phyloP scores from a whole-genome alignment of 352 stramenopile species.

The Phytophthora pseudosyringae region DNA sequence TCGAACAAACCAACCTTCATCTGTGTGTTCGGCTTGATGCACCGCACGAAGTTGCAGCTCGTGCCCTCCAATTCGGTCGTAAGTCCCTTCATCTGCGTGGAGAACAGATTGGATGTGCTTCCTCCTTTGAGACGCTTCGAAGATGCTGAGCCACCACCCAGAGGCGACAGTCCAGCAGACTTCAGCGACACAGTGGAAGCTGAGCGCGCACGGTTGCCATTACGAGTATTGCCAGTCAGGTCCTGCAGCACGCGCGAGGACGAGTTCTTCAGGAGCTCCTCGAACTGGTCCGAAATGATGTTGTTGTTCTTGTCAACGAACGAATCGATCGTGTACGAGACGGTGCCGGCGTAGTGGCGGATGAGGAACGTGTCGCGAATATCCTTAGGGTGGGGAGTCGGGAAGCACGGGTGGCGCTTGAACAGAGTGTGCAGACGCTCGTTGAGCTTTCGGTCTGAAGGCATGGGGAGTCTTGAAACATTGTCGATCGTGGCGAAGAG shows the following conservation, averaged over 20 bases:
- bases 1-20: conserved; percentile 90
- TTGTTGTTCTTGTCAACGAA: conserved; percentile 94
- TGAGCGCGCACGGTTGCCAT: conserved; percentile 46
- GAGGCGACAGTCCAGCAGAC: conserved; percentile 39
- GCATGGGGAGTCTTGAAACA: conserved; percentile 79
- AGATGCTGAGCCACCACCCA: conserved; percentile 46
- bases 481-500: conserved; percentile 90
- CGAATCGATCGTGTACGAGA: conserved; percentile 85
- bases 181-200: conserved; percentile 55
- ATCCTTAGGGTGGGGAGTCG: conserved; percentile 86
- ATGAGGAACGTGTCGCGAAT: conserved; percentile 87
- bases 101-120: conserved; percentile 77
- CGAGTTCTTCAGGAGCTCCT: conserved; percentile 85
- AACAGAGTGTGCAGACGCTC: conserved; percentile 85
- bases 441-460: conserved; percentile 90
- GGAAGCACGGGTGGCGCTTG: conserved; percentile 85
- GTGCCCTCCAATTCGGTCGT: conserved; percentile 86
- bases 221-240: conserved; percentile 58
- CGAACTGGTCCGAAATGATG: conserved; percentile 89
- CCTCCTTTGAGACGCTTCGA: conserved; percentile 71
- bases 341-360: conserved; percentile 82
- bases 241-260: conserved; percentile 77
- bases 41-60: conserved; percentile 94
- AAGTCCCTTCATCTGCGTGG: conserved; percentile 87
- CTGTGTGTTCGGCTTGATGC: conserved; percentile 96